Conservation (phyloP, 2,329 filamentous ascomycete species). For the Alternaria infectoria region DNA sequence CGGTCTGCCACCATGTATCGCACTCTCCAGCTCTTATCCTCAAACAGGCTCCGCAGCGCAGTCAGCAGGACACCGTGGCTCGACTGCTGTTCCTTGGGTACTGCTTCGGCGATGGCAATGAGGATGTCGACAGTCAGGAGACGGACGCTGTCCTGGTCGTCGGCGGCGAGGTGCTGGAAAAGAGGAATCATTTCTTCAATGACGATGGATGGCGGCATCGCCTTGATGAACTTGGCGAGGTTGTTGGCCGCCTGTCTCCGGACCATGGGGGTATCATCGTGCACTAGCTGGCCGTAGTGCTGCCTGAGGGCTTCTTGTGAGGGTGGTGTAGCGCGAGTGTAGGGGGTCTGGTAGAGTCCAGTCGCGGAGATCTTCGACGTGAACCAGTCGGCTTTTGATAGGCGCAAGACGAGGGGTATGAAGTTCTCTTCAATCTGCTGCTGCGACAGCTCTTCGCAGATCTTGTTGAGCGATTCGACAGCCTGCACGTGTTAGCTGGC, state of each 20-base stretch:
- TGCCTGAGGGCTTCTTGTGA: conserved; percentile 90
- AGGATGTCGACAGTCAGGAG: conserved; percentile 95
- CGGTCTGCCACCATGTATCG: conserved; percentile 99
- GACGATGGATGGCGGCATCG: conserved; percentile 89
- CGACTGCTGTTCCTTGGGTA: conserved; percentile 96
- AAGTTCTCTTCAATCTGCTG: conserved; percentile 97
- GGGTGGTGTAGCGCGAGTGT: conserved; percentile 85
- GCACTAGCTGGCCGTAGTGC: conserved; percentile 90
- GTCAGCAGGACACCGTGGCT: conserved; percentile 93
- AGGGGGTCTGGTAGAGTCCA: conserved; percentile 91
- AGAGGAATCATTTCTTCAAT: conserved; percentile 99
- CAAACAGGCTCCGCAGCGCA: conserved; percentile 89
- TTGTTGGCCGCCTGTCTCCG: conserved; percentile 96
- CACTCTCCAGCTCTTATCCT: conserved; percentile 99
- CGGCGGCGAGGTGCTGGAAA: conserved; percentile 94
- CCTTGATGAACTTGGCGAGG: conserved; percentile 95
- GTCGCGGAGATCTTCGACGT: conserved; percentile 99
- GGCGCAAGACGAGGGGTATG: conserved; percentile 91
- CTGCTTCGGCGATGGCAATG: conserved; percentile 94
- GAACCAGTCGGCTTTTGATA: conserved; percentile 99
- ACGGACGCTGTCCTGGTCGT: conserved; percentile 97
- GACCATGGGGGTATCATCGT: conserved; percentile 99
- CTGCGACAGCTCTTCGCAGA: conserved; percentile 88
- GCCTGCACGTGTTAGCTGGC: conserved; percentile 65
- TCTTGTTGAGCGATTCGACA: conserved; percentile 99